phyloP scores from a whole-genome alignment of 2,329 filamentous ascomycete genomes.

The Salinomyces thailandicus region DNA sequence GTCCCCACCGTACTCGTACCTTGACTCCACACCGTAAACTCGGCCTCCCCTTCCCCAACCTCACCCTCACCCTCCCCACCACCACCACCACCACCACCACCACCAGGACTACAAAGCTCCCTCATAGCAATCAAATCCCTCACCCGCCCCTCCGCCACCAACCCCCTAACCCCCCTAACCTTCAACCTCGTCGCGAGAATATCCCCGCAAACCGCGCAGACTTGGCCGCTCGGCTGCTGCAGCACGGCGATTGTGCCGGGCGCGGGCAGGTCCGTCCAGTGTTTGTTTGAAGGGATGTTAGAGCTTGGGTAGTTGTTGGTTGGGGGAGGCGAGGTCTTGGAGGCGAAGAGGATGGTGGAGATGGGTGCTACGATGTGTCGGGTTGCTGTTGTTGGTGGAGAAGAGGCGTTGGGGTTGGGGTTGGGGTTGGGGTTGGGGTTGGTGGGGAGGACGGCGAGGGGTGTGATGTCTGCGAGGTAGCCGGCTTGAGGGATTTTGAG shows the following conservation, averaged over 20 bases:
- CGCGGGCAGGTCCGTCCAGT: slow-evolving; percentile 58
- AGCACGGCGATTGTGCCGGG: slow-evolving; percentile 54
- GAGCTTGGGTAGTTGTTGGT: slow-evolving; percentile 21
- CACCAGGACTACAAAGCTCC: slow-evolving; percentile 37
- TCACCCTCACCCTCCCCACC: background rate
- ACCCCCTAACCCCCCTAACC: slow-evolving; percentile 47
- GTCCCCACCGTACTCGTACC: slow-evolving; percentile 49
- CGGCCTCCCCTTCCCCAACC: background rate
- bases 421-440: slow-evolving; percentile 16
- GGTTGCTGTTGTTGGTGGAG: slow-evolving; percentile 9
- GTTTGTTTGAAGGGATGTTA: slow-evolving; percentile 46
- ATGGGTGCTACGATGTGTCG: slow-evolving; percentile 42
- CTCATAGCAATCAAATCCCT: slow-evolving; percentile 45
- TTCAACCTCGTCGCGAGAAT: slow-evolving; percentile 65
- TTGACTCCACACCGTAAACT: slow-evolving; percentile 43
- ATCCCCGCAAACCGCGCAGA: slow-evolving; percentile 63
- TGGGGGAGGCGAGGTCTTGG: slow-evolving; percentile 37
- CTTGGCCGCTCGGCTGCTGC: slow-evolving; percentile 53
- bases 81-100: background rate
- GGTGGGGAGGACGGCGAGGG: slow-evolving; percentile 4
- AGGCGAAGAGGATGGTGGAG: slow-evolving; percentile 53
- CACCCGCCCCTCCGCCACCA: slow-evolving; percentile 58
- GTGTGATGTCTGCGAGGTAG: slow-evolving; percentile 49
- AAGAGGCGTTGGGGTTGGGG: too few relatives aligned
- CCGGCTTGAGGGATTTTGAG: slow-evolving; percentile 57